Base-by-base conservation (phyloP, 805 yeast species). In the Yamadazyma scolyti region DNA sequence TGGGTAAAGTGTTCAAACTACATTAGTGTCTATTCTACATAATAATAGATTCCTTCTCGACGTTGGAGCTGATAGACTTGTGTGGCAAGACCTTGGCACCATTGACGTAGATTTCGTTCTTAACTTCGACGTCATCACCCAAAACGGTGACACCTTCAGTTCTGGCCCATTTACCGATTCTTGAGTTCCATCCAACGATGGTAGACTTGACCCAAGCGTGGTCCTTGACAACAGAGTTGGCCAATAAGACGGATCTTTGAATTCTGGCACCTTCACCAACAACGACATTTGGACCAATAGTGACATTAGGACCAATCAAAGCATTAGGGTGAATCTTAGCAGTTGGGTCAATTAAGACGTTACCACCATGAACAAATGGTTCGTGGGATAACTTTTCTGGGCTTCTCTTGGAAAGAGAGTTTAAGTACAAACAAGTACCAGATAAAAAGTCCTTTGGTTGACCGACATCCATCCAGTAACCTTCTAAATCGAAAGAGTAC, bases 381-480 rank as follows among this genome's bases (percentile, higher is more conserved):
- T 78, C 90, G 36, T 63, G 56, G 40, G 79, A 75, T 58, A 89
- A 78, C 47, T 68, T 58, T 50, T 75, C 75, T 43, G 96, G 84
- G 48, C 68, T 58, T 68, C 81, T 86, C 78, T 83, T 83, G 52
- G 90, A 65, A 57, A 88, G 70, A 34, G 97, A 82, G 61, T 83
- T 75, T 64, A 93, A 75, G 76, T 89, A 93, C 45, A 90, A 73
- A 50, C 88, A 79, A 54, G 97, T 86, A 65, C 99, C 99, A 39
- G 96, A 80, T 46, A 93, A 70, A 81, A 88, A 93, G 70, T 93
- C 99, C 79, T 90, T 93, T 77, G 99, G 99, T 75, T 93, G 99
- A 67, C 99, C 99, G 50, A 93, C 97, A 67, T 93, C 99, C 98
- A 93, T 93, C 99, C 99, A 93, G 85, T 80, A 93, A 47, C 98